Percentiles rank a stretch among this genome's conserved stretches.
Conservation (phyloP, 225 moss, liverwort and hornwort genomes). For the Polytrichum commune region DNA sequence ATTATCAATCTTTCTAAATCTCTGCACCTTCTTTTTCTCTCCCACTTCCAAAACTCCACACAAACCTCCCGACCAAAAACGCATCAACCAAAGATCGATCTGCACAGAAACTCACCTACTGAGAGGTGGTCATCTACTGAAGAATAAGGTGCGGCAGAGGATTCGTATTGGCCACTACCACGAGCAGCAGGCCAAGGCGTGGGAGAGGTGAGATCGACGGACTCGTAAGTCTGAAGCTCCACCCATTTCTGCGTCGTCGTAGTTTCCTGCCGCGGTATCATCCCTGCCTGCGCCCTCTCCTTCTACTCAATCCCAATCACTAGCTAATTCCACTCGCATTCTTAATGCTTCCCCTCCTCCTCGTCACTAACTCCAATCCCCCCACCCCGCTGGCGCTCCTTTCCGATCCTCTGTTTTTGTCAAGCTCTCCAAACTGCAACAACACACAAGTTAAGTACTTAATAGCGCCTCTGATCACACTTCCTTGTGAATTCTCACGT, state of each 20-base stretch:
- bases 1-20: not conserved
- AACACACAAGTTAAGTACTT: not conserved
- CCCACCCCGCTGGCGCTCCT: not conserved
- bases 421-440: not conserved
- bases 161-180: slow-evolving; percentile 16
- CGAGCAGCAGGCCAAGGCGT: slow-evolving; percentile 14
- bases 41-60: not conserved
- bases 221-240: slow-evolving; percentile 50
- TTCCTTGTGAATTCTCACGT: no score
- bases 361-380: not conserved
- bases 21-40: not conserved
- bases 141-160: slow-evolving; percentile 2
- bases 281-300: slow-evolving; percentile 18
- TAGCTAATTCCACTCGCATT: not conserved
- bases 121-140: not conserved
- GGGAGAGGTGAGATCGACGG: slow-evolving; percentile 44
- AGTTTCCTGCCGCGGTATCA: slow-evolving; percentile 30
- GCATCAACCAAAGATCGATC: not conserved
- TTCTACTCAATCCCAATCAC: not conserved
- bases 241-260: slow-evolving; percentile 36
- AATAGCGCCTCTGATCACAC: no score
- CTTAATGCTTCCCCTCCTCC: not conserved
- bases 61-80: not conserved
- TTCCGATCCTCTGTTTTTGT: not conserved
- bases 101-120: not conserved